phyloP scores from a whole-genome alignment of 108 stramenopile genomes.

The Cyclostephanos tholiformis region DNA sequence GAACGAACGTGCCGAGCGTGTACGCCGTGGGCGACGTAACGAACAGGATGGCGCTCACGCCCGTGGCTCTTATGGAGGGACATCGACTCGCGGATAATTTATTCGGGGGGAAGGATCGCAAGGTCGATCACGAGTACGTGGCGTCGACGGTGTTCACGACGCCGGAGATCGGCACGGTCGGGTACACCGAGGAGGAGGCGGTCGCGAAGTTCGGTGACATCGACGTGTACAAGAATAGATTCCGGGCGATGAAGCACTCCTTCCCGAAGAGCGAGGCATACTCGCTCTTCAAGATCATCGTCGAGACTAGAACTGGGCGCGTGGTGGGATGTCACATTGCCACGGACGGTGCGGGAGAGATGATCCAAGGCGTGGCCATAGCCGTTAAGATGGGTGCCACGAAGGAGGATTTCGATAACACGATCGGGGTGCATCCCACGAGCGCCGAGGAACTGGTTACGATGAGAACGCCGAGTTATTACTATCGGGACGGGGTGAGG shows the following conservation, averaged over 20 bases:
- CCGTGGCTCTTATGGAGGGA: slow-evolving; percentile 84
- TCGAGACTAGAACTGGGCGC: slow-evolving; percentile 58
- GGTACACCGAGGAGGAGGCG: slow-evolving; percentile 88
- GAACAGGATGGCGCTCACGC: slow-evolving; percentile 88
- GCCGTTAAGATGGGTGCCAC: slow-evolving; percentile 86
- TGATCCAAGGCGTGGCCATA: slow-evolving; percentile 86
- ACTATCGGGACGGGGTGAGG: slow-evolving; percentile 59
- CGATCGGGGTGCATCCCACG: slow-evolving; percentile 84
- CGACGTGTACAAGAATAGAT: slow-evolving; percentile 66
- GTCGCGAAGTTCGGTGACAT: slow-evolving; percentile 69
- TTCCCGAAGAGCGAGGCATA: slow-evolving; percentile 78
- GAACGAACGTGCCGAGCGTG: slow-evolving; percentile 61
- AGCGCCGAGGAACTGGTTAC: slow-evolving; percentile 70
- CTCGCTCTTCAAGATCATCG: slow-evolving; percentile 70
- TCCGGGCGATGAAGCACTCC: slow-evolving; percentile 77
- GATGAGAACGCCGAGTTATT: slow-evolving; percentile 64
- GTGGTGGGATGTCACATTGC: slow-evolving; percentile 52
- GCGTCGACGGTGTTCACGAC: slow-evolving; percentile 91
- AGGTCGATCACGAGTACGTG: slow-evolving; percentile 84
- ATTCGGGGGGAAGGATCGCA: slow-evolving; percentile 79
- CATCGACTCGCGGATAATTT: slow-evolving; percentile 71
- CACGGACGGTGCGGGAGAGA: slow-evolving; percentile 75
- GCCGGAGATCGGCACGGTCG: slow-evolving; percentile 86
- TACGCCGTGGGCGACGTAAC: slow-evolving; percentile 87
- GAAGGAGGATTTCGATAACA: slow-evolving; percentile 76